Base-by-base conservation (phyloP, 148 eudicot species). In the Chenopodium quinoa region DNA sequence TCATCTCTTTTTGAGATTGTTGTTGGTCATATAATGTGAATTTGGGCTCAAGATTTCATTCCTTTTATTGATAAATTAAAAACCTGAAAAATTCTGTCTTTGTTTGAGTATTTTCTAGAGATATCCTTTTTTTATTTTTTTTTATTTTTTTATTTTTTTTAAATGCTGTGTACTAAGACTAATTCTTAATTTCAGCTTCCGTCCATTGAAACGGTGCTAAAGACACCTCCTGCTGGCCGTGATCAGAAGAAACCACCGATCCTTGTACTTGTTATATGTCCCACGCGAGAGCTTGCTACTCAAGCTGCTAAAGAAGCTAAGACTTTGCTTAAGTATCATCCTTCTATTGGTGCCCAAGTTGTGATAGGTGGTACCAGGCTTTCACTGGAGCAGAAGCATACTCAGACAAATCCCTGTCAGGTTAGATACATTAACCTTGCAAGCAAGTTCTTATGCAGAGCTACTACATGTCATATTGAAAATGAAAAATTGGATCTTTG, bases 261-360 rank as follows among this genome's bases (percentile, higher is more conserved):
- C 83, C 76, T 84, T 80, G 99, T 97, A 82, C 98, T 97, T 74
- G 93, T 97, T 25, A 82, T 97, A 78, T 97, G 99, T 86, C 99
- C 99, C 75, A 97, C 99, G 67, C 81, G 99, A 69, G 99, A 97
- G 92, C 97, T 97, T 76, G 99, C 99, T 72, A 88, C 79, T 88
- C 99, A 97, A 85, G 99, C 99, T 82, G 91, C 99, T 85, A 77
- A 89, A 63, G 99, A 97, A 89, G 98, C 97, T 85, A 90, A 91
- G 74, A 89, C 40, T 0, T 84, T 97, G 84, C 85, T 94, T 65
- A 97, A 97, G 83, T 94, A 91, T 91, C 99, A 97, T 89, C 85
- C 97, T 74, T 90, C 99, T 13, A 80, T 90, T 81, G 98, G 98
- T 46, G 92, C 91, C 79, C 98, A 97, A 91, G 97, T 97, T 87